A percentile compares a stretch with the other conserved stretches of the same genome.
Conservation (phyloP, 1,284 basidiomycete genomes). For the Ustilago tritici region DNA sequence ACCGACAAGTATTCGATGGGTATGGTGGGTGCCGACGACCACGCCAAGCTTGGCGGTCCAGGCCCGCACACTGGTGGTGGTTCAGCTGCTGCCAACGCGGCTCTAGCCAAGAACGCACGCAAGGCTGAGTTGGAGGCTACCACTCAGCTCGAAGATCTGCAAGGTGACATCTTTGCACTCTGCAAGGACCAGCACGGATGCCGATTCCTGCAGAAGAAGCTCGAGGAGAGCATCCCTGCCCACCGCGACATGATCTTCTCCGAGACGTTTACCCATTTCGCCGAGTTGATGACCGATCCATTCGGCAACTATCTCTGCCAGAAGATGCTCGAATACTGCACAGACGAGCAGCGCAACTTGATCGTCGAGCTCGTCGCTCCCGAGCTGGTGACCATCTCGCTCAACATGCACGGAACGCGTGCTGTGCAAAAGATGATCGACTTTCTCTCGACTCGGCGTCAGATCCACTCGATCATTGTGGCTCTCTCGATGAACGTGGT, state of each 20-base stretch:
- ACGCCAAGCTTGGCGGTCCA: slow-evolving; percentile 37
- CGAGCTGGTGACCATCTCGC: slow-evolving; percentile 95
- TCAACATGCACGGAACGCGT: slow-evolving; percentile 99
- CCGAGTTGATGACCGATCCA: slow-evolving; percentile 98
- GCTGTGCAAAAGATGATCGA: slow-evolving; percentile 99
- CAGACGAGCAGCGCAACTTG: slow-evolving; percentile 95
- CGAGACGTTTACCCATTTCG: slow-evolving; percentile 97
- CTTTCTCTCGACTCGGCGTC: slow-evolving; percentile 77
- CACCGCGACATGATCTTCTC: slow-evolving; percentile 96
- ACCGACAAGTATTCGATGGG: slow-evolving; percentile 54
- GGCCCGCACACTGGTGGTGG: slow-evolving; percentile 19
- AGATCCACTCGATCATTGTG: slow-evolving; percentile 97
- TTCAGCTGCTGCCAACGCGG: slow-evolving; percentile 25
- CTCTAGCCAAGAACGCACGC: slow-evolving; percentile 68
- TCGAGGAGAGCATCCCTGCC: slow-evolving; percentile 87
- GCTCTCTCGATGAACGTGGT: slow-evolving; percentile 98
- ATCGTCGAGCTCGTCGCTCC: slow-evolving; percentile 98
- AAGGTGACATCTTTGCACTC: slow-evolving; percentile 87
- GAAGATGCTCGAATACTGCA: slow-evolving; percentile 96
- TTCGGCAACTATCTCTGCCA: slow-evolving; percentile 99
- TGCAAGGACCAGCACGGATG: slow-evolving; percentile 99
- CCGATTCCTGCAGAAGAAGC: slow-evolving; percentile 97
- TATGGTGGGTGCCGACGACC: slow-evolving; percentile 35
- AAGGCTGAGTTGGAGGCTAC: slow-evolving; percentile 87
- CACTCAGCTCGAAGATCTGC: slow-evolving; percentile 92